Percentiles rank a stretch among this genome's conserved stretches.
These are phyloP conservation scores for Phialocephala sp. DNA, from an alignment of 2,329 filamentous ascomycete genomes.

Conservation along the genomic window DNA sequence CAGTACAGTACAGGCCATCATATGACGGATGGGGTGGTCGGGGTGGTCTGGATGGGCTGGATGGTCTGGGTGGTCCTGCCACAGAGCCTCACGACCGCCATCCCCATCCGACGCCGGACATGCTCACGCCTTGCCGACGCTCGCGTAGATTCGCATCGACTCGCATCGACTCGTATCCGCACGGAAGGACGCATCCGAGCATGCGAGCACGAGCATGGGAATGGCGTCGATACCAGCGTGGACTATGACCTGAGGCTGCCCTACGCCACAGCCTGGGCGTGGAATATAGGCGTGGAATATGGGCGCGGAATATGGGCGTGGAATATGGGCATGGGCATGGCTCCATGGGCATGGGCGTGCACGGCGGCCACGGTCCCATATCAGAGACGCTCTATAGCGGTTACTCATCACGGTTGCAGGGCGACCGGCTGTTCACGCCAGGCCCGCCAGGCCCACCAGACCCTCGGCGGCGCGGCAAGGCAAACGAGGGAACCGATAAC, in stretches of 20 bases:
- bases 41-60: too few species aligned
- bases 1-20: too few species aligned
- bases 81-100: not conserved
- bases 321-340: too few species aligned
- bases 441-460: not conserved
- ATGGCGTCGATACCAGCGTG: not conserved
- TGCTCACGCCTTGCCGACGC: not conserved
- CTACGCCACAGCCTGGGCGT: not conserved
- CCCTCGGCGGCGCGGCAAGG: not conserved
- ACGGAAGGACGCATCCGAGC: not conserved
- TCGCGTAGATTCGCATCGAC: not conserved
- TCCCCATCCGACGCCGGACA: not conserved
- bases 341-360: not conserved
- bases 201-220: not conserved
- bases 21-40: too few species aligned
- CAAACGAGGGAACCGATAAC: constrained; percentile 20
- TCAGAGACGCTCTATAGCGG: not conserved
- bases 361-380: too few species aligned
- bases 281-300: too few species aligned
- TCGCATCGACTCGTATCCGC: not conserved
- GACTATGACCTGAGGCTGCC: not conserved
- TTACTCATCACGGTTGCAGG: not conserved
- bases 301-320: too few species aligned
- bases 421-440: not conserved
- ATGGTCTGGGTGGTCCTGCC: too few species aligned